These are phyloP conservation scores for Fusarium nodosum DNA, from an alignment of 2,329 filamentous ascomycete genomes.

Conservation along the genomic window DNA sequence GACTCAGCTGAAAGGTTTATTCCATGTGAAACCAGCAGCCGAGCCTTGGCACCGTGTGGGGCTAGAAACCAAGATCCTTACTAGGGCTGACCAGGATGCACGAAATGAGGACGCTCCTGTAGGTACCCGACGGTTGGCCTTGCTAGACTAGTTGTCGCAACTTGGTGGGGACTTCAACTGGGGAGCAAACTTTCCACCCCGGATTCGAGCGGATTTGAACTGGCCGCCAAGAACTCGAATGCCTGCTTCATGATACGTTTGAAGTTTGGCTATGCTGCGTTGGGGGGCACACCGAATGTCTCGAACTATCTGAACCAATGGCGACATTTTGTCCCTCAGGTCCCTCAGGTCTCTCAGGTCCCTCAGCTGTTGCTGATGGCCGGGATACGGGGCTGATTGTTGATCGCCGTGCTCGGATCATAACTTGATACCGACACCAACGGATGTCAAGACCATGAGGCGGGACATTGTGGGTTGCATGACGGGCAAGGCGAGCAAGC, in stretches of 20 bases:
- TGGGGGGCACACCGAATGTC: constrained; percentile 19
- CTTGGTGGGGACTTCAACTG: constrained; percentile 29
- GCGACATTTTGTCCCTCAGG: constrained; percentile 2
- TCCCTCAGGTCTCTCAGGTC: background rate
- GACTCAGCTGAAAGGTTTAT: constrained; percentile 16
- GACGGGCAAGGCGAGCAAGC: constrained; percentile 15
- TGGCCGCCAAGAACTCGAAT: constrained; percentile 20
- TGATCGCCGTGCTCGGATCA: constrained; percentile 43
- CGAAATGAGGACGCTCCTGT: constrained; percentile 38
- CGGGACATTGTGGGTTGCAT: constrained; percentile 29
- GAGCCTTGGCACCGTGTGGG: constrained; percentile 42
- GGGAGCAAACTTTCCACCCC: constrained; percentile 43
- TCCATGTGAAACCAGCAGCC: constrained; percentile 27
- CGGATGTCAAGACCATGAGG: constrained; percentile 36
- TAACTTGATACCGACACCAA: constrained; percentile 42
- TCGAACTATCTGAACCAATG: constrained; percentile 32
- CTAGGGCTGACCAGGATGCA: constrained; percentile 47
- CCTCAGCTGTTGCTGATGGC: constrained; percentile 10
- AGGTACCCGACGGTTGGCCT: constrained; percentile 41
- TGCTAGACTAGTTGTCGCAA: constrained; percentile 44
- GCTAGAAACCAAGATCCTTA: constrained; percentile 31
- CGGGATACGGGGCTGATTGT: constrained; percentile 20
- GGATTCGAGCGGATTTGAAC: constrained; percentile 45
- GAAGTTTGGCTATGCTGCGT: constrained; percentile 29
- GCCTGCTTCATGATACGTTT: constrained; percentile 27